Base-by-base conservation (phyloP, 768 basidiomycete species). In the Amanita thiersii region DNA sequence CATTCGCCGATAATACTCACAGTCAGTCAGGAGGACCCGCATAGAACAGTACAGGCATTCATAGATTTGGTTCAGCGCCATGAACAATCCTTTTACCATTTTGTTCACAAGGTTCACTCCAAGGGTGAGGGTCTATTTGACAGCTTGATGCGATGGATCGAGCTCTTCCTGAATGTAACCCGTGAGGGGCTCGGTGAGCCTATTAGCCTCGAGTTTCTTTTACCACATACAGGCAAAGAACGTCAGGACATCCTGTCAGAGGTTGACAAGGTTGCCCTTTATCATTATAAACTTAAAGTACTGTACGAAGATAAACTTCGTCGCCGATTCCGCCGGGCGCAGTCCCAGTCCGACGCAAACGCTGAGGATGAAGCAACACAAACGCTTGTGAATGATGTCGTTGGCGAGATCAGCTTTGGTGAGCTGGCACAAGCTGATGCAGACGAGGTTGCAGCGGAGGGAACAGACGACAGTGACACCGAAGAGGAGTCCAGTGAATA, bases 91-190 rank as follows among this genome's bases (percentile, higher is more conserved):
- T 98, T 98, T 66, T 99, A 99, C 68, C 71, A 73, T 44, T 99
- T 99, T 56, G 93, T 99, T 19, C 91, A 99, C 75, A 96, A 94
- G 52, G 96, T 99, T 1, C 96, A 99, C 56, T 83, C 90, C 33
- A 97, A 97, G 57, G 96, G 96, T 25, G 85, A 92, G 54, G 85
- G 82, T 15, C 72, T 99, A 9, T 99, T 99, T 59, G 86, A 92
- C 54, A 78, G 73, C 53, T 78, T 99, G 44, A 97, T 97, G 91
- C 75, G 71, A 28, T 99, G 96, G 96, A 85, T 96, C 59, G 93
- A 98, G 61, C 76, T 88, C 25, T 98, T 98, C 67, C 71, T 98
- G 45, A 86, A 85, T 18, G 75, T 86, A 40, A 77, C 92, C 35
- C 85, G 96, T 8, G 91, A 93, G 46, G 96, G 96, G 3, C 61